Percentiles rank a stretch among this genome's conserved stretches.
phyloP scores from a whole-genome alignment of 768 basidiomycete genomes.

The Leccinum rimulosum region DNA sequence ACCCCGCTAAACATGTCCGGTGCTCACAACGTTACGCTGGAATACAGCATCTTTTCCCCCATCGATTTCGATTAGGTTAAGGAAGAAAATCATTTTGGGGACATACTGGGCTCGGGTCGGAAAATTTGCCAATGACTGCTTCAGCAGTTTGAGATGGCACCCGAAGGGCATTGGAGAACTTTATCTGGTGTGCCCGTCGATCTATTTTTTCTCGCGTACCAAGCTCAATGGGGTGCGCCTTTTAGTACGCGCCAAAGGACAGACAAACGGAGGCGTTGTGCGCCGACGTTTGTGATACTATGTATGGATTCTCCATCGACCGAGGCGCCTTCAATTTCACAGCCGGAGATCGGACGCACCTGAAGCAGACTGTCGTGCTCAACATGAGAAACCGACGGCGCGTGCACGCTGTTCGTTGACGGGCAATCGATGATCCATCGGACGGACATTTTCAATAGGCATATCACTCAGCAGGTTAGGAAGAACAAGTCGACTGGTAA shows the following conservation, averaged over 20 bases:
- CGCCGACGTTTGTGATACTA: slow-evolving; percentile 57
- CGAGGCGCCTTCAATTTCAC: slow-evolving; percentile 67
- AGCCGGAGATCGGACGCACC: slow-evolving; percentile 65
- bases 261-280: slow-evolving; percentile 63
- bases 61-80: slow-evolving; percentile 70
- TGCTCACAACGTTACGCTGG: slow-evolving; percentile 54
- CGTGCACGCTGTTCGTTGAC: slow-evolving; percentile 52
- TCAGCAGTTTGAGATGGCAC: slow-evolving; percentile 88
- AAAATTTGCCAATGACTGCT: slow-evolving; percentile 47
- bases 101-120: slow-evolving; percentile 63
- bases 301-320: slow-evolving; percentile 73
- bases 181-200: slow-evolving; percentile 53
- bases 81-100: slow-evolving; percentile 79
- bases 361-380: slow-evolving; percentile 67
- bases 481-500: not conserved
- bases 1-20: slow-evolving; percentile 41
- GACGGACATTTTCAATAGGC: slow-evolving; percentile 62
- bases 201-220: not conserved
- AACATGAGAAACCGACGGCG: too few relatives aligned
- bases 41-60: slow-evolving; percentile 78
- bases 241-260: slow-evolving; percentile 72
- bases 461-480: slow-evolving; percentile 22
- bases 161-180: slow-evolving; percentile 65
- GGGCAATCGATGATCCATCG: slow-evolving; percentile 50
- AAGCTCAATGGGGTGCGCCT: not conserved